Evolutionary conservation across 441 rosid genomes (phyloP).

Genomic region (Metrosideros polymorpha): DNA sequence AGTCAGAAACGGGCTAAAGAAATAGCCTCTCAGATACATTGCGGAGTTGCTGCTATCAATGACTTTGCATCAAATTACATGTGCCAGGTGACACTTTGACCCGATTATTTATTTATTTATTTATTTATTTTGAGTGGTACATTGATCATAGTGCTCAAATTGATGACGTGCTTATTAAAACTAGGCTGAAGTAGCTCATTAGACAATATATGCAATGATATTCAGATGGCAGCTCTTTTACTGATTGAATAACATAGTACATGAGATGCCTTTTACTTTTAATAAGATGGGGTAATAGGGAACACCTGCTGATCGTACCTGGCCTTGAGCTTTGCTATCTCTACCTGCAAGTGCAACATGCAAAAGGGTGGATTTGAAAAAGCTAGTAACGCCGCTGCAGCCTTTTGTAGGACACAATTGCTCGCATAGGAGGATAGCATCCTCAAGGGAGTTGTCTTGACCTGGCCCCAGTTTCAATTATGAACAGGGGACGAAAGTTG

Average conservation of each 20-base stretch:
- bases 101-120: neutral
- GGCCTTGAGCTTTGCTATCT: neutral
- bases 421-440: neutral
- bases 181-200: neutral
- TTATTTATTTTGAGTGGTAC: neutral
- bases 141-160: neutral
- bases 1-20: constrained; percentile 65
- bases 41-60: constrained; percentile 89
- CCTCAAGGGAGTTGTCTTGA: neutral
- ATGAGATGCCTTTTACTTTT: neutral
- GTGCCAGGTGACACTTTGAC: constrained; percentile 62
- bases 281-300: neutral
- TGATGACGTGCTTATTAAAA: neutral
- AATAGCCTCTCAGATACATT: constrained; percentile 80
- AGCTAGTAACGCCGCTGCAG: neutral
- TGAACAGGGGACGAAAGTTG: neutral
- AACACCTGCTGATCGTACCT: neutral
- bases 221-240: neutral
- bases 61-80: constrained; percentile 88
- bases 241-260: neutral
- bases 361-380: neutral
- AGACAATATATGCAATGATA: neutral
- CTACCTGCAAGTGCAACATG: neutral
- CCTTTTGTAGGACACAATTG: neutral
- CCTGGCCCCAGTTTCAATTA: neutral